Percentiles rank a stretch among this genome's conserved stretches.
Conservation (phyloP, 495 filamentous ascomycete species). For the Penicillium fimorum region DNA sequence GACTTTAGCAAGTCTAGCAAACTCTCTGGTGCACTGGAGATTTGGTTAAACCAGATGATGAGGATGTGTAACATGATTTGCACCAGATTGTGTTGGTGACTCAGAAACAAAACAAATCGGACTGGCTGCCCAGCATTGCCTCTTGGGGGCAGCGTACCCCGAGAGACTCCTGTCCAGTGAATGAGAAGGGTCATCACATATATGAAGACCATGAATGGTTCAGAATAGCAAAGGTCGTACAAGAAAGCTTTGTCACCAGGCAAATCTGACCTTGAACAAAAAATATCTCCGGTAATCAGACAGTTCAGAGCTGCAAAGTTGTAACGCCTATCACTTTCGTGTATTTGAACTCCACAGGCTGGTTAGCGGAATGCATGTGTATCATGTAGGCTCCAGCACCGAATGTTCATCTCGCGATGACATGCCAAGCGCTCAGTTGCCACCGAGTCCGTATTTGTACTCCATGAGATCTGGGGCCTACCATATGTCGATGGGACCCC, state of each 20-base stretch:
- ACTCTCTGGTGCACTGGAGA: background rate
- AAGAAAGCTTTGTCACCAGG: background rate
- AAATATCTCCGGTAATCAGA: background rate
- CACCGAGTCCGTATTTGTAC: constrained; percentile 6
- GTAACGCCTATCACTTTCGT: background rate
- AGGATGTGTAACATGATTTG: constrained; percentile 11
- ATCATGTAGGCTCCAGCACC: background rate
- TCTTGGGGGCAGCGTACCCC: background rate
- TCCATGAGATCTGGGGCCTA: constrained; percentile 16
- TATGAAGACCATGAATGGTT: background rate
- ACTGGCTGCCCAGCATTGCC: background rate
- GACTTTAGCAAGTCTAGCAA: background rate
- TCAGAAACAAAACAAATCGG: background rate
- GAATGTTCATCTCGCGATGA: background rate
- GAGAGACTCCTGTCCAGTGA: background rate
- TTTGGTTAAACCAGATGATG: constrained; percentile 1
- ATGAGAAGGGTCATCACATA: background rate
- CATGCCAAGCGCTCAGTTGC: constrained; percentile 6
- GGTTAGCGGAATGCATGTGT: background rate
- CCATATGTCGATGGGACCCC: constrained; percentile 6
- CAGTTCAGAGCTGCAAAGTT: constrained; percentile 1
- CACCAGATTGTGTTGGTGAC: background rate
- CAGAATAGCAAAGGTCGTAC: background rate
- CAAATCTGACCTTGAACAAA: constrained; percentile 1
- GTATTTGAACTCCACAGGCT: background rate